Percentiles rank a stretch among this genome's conserved stretches.
These are phyloP conservation scores for Ogataea philodendri DNA, from an alignment of 805 yeast species.

Conservation along the genomic window DNA sequence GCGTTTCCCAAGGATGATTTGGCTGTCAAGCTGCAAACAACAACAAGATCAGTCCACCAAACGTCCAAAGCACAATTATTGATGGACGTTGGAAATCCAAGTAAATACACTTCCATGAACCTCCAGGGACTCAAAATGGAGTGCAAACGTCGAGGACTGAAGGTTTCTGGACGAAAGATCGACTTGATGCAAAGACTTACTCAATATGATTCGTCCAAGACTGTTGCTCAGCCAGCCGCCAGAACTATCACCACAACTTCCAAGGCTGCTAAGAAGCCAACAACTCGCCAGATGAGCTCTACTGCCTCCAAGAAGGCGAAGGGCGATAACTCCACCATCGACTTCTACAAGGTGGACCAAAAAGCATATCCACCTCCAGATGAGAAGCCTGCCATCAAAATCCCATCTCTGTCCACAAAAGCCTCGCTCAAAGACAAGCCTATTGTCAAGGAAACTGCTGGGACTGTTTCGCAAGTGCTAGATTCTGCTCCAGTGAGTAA, in stretches of 20 bases:
- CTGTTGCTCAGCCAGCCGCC: conserved; percentile 6
- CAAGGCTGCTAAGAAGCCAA: conserved; percentile 7
- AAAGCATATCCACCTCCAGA: conserved; percentile 25
- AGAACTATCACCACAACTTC: conserved; percentile 19
- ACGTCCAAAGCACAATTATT: conserved; percentile 34
- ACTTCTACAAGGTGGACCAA: conserved; percentile 50
- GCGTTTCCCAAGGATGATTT: conserved; percentile 12
- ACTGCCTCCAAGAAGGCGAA: conserved; percentile 38
- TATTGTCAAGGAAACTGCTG: conserved; percentile 1
- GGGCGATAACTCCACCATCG: conserved; percentile 58
- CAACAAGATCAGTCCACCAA: conserved; percentile 34
- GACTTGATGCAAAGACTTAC: conserved; percentile 47
- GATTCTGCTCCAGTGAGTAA: conserved; percentile 17
- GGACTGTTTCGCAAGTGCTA: conserved; percentile 13
- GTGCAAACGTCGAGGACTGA: conserved; percentile 58
- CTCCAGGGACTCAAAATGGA: conserved; percentile 55
- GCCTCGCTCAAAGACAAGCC: conserved; percentile 25
- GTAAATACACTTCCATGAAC: conserved; percentile 42
- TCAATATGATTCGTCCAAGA: conserved; percentile 17
- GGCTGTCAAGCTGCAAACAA: conserved; percentile 1
- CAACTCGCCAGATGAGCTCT: conserved; percentile 22
- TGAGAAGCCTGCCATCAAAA: conserved; percentile 24
- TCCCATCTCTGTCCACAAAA: conserved; percentile 30
- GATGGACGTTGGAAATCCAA: conserved; percentile 24
- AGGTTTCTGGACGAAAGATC: conserved; percentile 58